These are phyloP conservation scores for Tylopilus rubrobrunneus DNA, from an alignment of 768 basidiomycete species.

Conservation along the genomic window DNA sequence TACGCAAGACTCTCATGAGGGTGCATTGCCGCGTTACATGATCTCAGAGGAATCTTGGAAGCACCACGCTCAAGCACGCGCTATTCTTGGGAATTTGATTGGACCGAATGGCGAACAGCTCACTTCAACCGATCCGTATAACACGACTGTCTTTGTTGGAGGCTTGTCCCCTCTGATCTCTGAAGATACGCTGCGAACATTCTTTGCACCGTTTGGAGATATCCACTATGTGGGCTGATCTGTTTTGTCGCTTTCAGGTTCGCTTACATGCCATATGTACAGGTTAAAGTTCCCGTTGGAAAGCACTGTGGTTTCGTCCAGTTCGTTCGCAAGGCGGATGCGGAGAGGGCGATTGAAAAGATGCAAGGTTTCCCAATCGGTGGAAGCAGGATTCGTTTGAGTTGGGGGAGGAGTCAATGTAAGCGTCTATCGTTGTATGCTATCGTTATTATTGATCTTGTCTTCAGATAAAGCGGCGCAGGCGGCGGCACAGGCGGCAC, in stretches of 20 bases:
- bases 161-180: slow-evolving; percentile 84
- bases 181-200: slow-evolving; percentile 87
- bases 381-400: slow-evolving; percentile 84
- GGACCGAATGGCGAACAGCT: slow-evolving; percentile 85
- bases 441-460: slow-evolving; percentile 3
- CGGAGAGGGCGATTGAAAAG: slow-evolving; percentile 89
- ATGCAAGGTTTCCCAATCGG: slow-evolving; percentile 97
- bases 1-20: slow-evolving; percentile 42
- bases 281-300: slow-evolving; percentile 96
- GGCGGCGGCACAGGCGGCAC: slow-evolving; percentile 80
- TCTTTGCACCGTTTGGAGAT: slow-evolving; percentile 89
- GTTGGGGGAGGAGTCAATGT: slow-evolving; percentile 96
- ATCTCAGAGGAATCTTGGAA: slow-evolving; percentile 79
- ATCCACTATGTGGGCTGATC: slow-evolving; percentile 74
- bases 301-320: slow-evolving; percentile 97
- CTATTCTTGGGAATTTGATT: slow-evolving; percentile 77
- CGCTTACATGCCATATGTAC: slow-evolving; percentile 6
- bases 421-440: neutral
- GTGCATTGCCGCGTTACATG: slow-evolving; percentile 48
- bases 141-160: slow-evolving; percentile 94
- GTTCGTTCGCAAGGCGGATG: slow-evolving; percentile 88
- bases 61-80: slow-evolving; percentile 78
- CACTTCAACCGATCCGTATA: slow-evolving; percentile 90
- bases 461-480: slow-evolving; percentile 81
- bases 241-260: neutral